Conservation (phyloP, 192 early-diverging fungal species). For the Gamsiella multidivaricata region DNA sequence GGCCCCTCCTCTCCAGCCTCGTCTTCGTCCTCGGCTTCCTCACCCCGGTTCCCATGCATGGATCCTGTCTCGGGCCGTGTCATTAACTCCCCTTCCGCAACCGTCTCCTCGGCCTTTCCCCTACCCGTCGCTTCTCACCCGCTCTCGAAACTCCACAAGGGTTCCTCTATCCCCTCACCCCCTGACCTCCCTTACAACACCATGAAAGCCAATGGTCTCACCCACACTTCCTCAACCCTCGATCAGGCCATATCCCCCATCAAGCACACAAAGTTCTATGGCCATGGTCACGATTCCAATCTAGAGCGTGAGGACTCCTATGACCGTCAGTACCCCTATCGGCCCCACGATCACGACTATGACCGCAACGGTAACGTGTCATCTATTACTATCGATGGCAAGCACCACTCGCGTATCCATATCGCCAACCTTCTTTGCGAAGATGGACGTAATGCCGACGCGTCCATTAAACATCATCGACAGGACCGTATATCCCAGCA, state of each 20-base stretch:
- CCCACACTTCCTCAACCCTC: not conserved
- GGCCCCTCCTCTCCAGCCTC: slow-evolving; percentile 24
- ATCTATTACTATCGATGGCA: not conserved
- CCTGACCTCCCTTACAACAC: slow-evolving; percentile 7
- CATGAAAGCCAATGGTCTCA: slow-evolving; percentile 8
- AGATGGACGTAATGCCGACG: not conserved
- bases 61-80: slow-evolving; percentile 30
- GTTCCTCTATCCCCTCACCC: slow-evolving; percentile 6
- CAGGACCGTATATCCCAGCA: not conserved
- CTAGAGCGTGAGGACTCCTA: not conserved
- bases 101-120: slow-evolving; percentile 8
- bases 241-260: slow-evolving; percentile 29
- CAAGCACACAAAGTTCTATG: slow-evolving; percentile 19
- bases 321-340: slow-evolving; percentile 4
- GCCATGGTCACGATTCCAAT: slow-evolving; percentile 1
- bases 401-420: slow-evolving; percentile 34
- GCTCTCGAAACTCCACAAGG: slow-evolving; percentile 22
- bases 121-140: not conserved
- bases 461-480: slow-evolving; percentile 1
- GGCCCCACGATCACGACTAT: slow-evolving; percentile 2
- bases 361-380: no score
- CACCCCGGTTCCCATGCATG: slow-evolving; percentile 35
- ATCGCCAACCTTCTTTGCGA: slow-evolving; percentile 41
- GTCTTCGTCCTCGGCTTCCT: slow-evolving; percentile 34
- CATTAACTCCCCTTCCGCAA: slow-evolving; percentile 7